Evolutionary conservation across 2,329 filamentous ascomycete genomes (phyloP).

Genomic region (Fusarium denticulatum): DNA sequence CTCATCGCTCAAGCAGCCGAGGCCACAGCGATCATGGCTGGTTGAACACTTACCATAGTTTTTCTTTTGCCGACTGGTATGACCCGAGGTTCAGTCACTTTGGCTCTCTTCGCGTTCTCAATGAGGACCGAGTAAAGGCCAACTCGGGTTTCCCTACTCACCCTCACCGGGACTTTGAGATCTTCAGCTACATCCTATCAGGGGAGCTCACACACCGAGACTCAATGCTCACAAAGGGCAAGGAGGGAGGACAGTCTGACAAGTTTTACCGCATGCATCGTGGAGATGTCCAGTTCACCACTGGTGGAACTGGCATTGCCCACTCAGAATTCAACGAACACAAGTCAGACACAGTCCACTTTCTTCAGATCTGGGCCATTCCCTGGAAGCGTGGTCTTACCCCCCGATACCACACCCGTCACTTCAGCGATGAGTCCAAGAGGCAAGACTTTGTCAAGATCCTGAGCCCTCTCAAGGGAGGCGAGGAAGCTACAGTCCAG

Average conservation of each 20-base stretch:
- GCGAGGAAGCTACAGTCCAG: slow-evolving; percentile 67
- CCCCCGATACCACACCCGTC: slow-evolving; percentile 79
- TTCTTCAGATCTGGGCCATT: slow-evolving; percentile 88
- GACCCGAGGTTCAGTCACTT: slow-evolving; percentile 74
- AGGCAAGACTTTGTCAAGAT: slow-evolving; percentile 76
- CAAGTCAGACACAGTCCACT: slow-evolving; percentile 76
- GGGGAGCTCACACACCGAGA: slow-evolving; percentile 90
- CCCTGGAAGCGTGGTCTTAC: slow-evolving; percentile 78
- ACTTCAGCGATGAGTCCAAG: slow-evolving; percentile 79
- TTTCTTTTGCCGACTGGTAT: slow-evolving; percentile 80
- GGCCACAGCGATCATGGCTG: slow-evolving; percentile 86
- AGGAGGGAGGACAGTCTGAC: slow-evolving; percentile 67
- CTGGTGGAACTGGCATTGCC: slow-evolving; percentile 81
- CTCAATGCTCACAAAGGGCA: slow-evolving; percentile 79
- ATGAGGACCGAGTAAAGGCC: slow-evolving; percentile 84
- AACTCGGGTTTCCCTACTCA: slow-evolving; percentile 85
- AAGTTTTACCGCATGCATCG: slow-evolving; percentile 77
- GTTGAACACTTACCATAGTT: slow-evolving; percentile 88
- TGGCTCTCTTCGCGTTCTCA: slow-evolving; percentile 83
- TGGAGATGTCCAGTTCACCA: slow-evolving; percentile 90
- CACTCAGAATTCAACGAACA: slow-evolving; percentile 88
- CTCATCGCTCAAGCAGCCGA: slow-evolving; percentile 75
- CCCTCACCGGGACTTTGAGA: slow-evolving; percentile 86
- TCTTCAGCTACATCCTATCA: slow-evolving; percentile 87
- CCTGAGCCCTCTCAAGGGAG: slow-evolving; percentile 77